Percentiles rank a stretch among this genome's conserved stretches.
phyloP scores from a whole-genome alignment of 805 yeast species.

The Nakazawaea ernobii region DNA sequence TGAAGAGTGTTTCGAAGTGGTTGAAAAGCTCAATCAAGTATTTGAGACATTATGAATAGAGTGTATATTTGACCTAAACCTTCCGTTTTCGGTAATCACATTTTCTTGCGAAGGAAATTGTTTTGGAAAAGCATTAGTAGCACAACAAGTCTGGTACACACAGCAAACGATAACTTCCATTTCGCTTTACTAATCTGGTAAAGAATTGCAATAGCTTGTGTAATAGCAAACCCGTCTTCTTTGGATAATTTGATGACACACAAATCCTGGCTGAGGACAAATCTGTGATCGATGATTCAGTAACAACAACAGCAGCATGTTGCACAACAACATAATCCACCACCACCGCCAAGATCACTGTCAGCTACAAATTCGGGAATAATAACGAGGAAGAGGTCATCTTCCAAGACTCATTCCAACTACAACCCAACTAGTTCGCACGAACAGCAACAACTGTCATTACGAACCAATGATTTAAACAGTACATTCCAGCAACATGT shows the following conservation, averaged over 20 bases:
- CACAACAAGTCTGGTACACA: too few relatives aligned
- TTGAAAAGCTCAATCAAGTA: constrained; percentile 36
- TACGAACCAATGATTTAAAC: constrained; percentile 8
- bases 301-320: neutral
- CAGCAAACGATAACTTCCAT: too few relatives aligned
- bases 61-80: neutral
- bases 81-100: too few relatives aligned
- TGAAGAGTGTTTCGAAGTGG: constrained; percentile 49
- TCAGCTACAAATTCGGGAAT: neutral
- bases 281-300: neutral
- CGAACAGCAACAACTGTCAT: constrained; percentile 12
- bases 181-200: too few relatives aligned
- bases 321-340: too few relatives aligned
- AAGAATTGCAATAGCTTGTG: too few relatives aligned
- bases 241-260: too few relatives aligned
- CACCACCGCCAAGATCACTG: neutral
- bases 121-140: too few relatives aligned
- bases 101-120: too few relatives aligned
- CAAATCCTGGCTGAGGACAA: too few relatives aligned
- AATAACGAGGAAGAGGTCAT: constrained; percentile 22
- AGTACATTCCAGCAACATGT: constrained; percentile 3
- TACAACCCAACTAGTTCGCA: constrained; percentile 21
- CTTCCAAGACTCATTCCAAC: constrained; percentile 27
- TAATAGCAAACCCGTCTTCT: too few relatives aligned
- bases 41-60: constrained; percentile 17